Conservation (phyloP, 306 rosid species). For the Trichosanthes truncata region DNA sequence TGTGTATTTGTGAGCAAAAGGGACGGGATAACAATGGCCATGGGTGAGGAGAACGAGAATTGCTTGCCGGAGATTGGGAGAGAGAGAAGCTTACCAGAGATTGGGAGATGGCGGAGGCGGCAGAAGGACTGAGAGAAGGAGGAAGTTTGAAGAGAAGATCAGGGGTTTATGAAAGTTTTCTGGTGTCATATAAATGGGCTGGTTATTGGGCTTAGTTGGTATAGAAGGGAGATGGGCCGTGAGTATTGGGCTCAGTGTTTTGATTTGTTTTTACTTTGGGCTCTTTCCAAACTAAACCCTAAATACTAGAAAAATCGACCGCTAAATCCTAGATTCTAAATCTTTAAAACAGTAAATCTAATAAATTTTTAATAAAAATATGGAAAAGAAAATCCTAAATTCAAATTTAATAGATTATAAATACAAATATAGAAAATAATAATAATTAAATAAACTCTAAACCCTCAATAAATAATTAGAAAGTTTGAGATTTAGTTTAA, state of each 20-base stretch:
- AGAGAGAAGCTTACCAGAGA: conserved; percentile 1
- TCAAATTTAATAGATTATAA: too few species aligned
- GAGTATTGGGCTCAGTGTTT: background rate
- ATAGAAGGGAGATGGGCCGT: background rate
- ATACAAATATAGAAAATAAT: too few species aligned
- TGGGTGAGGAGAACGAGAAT: background rate
- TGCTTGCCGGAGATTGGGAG: background rate
- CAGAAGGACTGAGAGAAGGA: background rate
- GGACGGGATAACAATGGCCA: background rate
- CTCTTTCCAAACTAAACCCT: too few species aligned
- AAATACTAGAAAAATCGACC: too few species aligned
- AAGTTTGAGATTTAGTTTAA: too few species aligned
- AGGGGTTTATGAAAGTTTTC: conserved; percentile 3
- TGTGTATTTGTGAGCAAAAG: background rate
- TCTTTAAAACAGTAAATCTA: too few species aligned
- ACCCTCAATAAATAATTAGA: too few species aligned
- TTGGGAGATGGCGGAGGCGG: background rate
- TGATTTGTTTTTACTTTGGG: background rate
- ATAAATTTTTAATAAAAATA: too few species aligned
- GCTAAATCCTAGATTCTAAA: too few species aligned
- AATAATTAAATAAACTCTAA: too few species aligned
- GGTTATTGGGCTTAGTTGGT: background rate
- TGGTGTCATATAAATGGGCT: background rate
- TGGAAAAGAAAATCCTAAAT: background rate
- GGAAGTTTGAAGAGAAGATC: background rate